Evolutionary conservation across 371 early-diverging fungal genomes (phyloP).

Genomic region (Dichotomocladium elegans): DNA sequence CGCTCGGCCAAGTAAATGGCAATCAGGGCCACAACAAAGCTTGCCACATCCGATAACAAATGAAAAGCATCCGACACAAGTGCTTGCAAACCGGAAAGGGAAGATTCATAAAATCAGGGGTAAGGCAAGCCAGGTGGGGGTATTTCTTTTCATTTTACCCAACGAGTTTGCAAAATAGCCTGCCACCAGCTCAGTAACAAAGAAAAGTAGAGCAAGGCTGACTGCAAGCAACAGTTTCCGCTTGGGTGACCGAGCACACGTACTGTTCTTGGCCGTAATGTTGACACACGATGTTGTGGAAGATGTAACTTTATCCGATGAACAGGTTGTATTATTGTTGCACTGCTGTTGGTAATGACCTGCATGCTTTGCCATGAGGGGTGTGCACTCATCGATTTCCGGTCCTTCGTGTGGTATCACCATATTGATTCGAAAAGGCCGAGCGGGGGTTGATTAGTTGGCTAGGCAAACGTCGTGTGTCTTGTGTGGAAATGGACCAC

Average conservation of each 20-base stretch:
- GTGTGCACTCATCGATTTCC: background rate
- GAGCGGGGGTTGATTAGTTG: too few species aligned
- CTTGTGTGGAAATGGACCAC: too few species aligned
- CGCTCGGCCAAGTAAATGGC: constrained; percentile 69
- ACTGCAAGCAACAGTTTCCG: constrained; percentile 51
- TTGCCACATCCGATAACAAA: constrained; percentile 69
- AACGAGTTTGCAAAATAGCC: constrained; percentile 65
- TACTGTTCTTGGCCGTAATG: constrained; percentile 14
- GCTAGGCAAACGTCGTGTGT: too few species aligned
- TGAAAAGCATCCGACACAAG: constrained; percentile 78
- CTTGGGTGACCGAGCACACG: constrained; percentile 25
- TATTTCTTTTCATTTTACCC: constrained; percentile 20
- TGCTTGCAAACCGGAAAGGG: constrained; percentile 31
- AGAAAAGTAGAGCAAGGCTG: constrained; percentile 58
- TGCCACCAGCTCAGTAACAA: constrained; percentile 66
- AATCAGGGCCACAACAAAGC: constrained; percentile 69
- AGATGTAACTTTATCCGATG: constrained; percentile 3
- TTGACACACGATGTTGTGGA: constrained; percentile 27
- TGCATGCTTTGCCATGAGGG: background rate
- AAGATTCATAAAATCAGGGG: background rate
- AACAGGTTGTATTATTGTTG: background rate
- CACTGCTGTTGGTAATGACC: too few species aligned
- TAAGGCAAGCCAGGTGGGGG: background rate
- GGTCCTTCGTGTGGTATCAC: too few species aligned
- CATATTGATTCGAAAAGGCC: too few species aligned